Percentiles rank a stretch among this genome's conserved stretches.
Conservation (phyloP, 441 rosid species). For the Gossypium davidsonii region DNA sequence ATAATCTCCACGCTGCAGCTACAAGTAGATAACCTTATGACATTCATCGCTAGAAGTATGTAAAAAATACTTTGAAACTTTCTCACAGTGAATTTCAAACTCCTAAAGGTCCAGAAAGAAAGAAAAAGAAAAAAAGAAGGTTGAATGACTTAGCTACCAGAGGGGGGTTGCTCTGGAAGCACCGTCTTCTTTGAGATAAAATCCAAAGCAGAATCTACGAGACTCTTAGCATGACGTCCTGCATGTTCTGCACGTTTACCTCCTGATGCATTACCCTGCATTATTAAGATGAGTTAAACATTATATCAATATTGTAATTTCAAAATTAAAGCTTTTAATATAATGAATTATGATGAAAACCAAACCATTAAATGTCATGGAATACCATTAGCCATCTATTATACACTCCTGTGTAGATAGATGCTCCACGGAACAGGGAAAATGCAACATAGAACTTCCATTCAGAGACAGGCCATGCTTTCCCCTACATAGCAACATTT, state of each 20-base stretch:
- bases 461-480: constrained; percentile 72
- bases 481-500: constrained; percentile 51
- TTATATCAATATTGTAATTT: constrained; percentile 9
- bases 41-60: neutral
- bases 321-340: constrained; percentile 6
- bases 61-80: neutral
- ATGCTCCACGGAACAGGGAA: constrained; percentile 78
- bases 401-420: constrained; percentile 72
- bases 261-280: constrained; percentile 93
- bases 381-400: constrained; percentile 86
- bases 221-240: constrained; percentile 49
- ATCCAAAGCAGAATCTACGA: constrained; percentile 60
- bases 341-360: neutral
- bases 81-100: neutral
- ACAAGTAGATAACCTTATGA: neutral
- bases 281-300: constrained; percentile 12
- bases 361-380: neutral
- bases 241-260: constrained; percentile 71
- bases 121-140: neutral
- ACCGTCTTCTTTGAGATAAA: constrained; percentile 48
- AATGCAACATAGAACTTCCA: constrained; percentile 93
- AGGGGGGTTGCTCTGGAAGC: constrained; percentile 67
- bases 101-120: neutral
- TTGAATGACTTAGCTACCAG: constrained; percentile 37
- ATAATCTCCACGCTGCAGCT: neutral